Evolutionary conservation across 2,329 filamentous ascomycete genomes (phyloP).

Genomic region (Elsinoe arachidis): DNA sequence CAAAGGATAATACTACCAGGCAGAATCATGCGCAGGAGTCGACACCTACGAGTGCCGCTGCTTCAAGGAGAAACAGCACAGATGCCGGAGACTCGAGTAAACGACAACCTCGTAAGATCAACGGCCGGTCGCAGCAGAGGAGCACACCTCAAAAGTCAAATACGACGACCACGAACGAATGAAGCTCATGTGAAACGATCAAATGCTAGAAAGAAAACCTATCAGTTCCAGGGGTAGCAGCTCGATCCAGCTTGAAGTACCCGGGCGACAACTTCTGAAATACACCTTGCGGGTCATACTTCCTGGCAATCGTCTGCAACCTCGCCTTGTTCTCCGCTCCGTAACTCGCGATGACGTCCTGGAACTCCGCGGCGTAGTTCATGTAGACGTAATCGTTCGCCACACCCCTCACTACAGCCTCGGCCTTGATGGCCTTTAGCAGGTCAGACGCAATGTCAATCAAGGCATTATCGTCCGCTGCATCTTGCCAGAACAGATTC

Average conservation of each 20-base stretch:
- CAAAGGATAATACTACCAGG: neutral
- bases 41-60: neutral
- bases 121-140: neutral
- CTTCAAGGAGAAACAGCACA: neutral
- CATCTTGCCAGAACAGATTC: neutral
- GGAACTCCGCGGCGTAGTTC: slow-evolving; percentile 31
- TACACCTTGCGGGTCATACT: slow-evolving; percentile 29
- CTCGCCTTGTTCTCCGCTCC: slow-evolving; percentile 23
- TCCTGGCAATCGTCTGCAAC: slow-evolving; percentile 25
- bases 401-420: slow-evolving; percentile 12
- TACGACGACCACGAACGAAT: neutral
- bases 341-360: slow-evolving; percentile 29
- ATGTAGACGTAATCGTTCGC: slow-evolving; percentile 23
- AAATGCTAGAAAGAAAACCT: neutral
- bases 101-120: neutral
- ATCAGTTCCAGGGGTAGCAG: neutral
- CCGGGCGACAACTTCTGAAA: slow-evolving; percentile 31
- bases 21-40: neutral
- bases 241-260: slow-evolving; percentile 26
- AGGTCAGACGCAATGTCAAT: neutral
- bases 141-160: neutral
- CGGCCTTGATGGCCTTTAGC: neutral
- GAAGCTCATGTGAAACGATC: neutral
- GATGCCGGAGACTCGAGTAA: neutral
- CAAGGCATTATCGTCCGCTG: neutral